Base-by-base conservation (phyloP, 352 stramenopile genomes). In the Blastocystis sp. region DNA sequence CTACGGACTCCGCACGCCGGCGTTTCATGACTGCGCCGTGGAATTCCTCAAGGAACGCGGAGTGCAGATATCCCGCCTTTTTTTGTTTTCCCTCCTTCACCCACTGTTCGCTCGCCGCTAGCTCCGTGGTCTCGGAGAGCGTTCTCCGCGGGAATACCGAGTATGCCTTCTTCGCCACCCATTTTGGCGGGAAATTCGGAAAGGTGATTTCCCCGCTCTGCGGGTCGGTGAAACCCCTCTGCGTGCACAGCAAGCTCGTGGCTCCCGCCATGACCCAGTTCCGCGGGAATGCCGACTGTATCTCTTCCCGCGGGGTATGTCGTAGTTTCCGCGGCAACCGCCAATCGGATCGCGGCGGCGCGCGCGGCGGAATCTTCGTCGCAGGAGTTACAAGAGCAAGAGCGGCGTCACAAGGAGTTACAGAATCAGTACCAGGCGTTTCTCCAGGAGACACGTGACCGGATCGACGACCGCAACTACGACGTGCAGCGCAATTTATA, bases 131-230 rank as follows among this genome's bases (percentile, higher is more conserved):
- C 14, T 63, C 29, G 9, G 69, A 81, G 46, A 63, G 48, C 11
- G 46, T 81, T 11, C 44, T 61, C 14, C 32, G 42, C n/a, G 69
- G 69, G 7, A 81, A 64, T 42, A 57, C 44, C 0, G 24, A 63
- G 18, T 81, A 81, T 65, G 46, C 69, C 27, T 81, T 81, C 9
- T 81, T 63, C 40, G 53, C 69, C 24, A 36, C 48, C 14, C 56
- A 81, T 21, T 81, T 38, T 42, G 48, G 48, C 21, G 48, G 63
- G 24, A 1, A 40, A 9, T 64, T 29, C 21, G 4, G 29, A 4
- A 11, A 27, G 11, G 51, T 81, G 27, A 16, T 81, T 21, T 64
- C 44, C 1, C n/a, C 27, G 11, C 14, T 81, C 4, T 81, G 69
- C 34, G 14, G 11, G 21, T 36, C 34, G 7, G 61, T 72, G 8